Evolutionary conservation across 148 eudicot genomes (phyloP).

Genomic region (Talinum fruticosum): DNA sequence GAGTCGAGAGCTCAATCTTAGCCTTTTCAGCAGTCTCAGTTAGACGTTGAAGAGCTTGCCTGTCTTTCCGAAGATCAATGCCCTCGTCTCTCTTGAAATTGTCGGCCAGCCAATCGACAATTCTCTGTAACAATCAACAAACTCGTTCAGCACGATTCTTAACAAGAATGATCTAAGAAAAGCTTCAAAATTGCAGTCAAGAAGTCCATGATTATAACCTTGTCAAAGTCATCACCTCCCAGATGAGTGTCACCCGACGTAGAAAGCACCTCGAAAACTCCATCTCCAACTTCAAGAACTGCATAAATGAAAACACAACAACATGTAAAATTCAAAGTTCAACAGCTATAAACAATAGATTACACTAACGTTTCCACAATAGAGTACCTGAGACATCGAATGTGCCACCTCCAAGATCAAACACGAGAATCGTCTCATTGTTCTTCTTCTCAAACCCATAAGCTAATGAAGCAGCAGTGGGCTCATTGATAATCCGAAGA

Average conservation of each 20-base stretch:
- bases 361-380: neutral
- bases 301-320: constrained; percentile 17
- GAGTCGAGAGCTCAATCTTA: constrained; percentile 70
- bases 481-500: constrained; percentile 69
- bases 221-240: constrained; percentile 80
- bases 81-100: constrained; percentile 57
- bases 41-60: constrained; percentile 68
- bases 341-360: neutral
- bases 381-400: constrained; percentile 74
- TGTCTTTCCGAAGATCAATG: constrained; percentile 65
- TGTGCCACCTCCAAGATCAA: constrained; percentile 80
- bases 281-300: constrained; percentile 84
- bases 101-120: constrained; percentile 68
- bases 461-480: constrained; percentile 75
- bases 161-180: neutral
- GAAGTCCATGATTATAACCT: constrained; percentile 35
- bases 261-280: constrained; percentile 72
- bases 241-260: constrained; percentile 77
- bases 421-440: constrained; percentile 65
- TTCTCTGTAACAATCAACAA: constrained; percentile 38
- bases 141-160: neutral
- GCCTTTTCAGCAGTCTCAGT: constrained; percentile 76
- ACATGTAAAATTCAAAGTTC: neutral
- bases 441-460: constrained; percentile 69
- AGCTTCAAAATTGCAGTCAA: neutral